Evolutionary conservation across 257 asterid genomes (phyloP).

Genomic region (Solanum chilense): DNA sequence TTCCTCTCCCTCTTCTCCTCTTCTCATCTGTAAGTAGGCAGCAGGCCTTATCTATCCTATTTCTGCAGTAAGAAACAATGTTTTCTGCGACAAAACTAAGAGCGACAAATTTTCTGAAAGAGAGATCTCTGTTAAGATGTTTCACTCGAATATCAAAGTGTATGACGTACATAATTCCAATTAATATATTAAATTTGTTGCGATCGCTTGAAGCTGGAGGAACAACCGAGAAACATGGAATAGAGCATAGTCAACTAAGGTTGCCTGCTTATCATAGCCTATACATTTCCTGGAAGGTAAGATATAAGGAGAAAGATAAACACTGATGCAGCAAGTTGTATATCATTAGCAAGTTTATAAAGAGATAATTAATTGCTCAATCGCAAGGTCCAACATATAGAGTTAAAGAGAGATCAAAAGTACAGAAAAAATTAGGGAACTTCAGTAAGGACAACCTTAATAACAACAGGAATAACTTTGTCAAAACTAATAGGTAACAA

Average conservation of each 20-base stretch:
- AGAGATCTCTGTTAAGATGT: not conserved
- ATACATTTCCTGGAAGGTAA: not conserved
- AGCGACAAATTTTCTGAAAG: not conserved
- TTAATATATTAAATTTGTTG: not conserved
- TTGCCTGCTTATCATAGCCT: not conserved
- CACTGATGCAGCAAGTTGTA: not conserved
- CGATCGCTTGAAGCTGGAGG: not conserved
- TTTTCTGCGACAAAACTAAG: not conserved
- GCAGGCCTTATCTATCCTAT: not conserved
- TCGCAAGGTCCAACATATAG: not conserved
- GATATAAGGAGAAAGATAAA: not conserved
- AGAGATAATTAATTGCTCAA: not conserved
- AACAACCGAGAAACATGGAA: not conserved
- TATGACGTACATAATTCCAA: not conserved
- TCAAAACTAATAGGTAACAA: conserved; percentile 76
- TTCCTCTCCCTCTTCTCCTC: not conserved
- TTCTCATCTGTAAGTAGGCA: not conserved
- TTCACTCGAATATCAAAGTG: not conserved
- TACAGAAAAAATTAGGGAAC: not conserved
- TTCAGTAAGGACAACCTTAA: conserved; percentile 35
- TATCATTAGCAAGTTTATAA: not conserved
- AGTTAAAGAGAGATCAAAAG: not conserved
- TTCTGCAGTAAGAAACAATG: not conserved
- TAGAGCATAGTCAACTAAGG: not conserved
- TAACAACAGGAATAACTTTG: conserved; percentile 83